Base-by-base conservation (phyloP, 805 yeast species). In the Kuraishia hungarica region DNA sequence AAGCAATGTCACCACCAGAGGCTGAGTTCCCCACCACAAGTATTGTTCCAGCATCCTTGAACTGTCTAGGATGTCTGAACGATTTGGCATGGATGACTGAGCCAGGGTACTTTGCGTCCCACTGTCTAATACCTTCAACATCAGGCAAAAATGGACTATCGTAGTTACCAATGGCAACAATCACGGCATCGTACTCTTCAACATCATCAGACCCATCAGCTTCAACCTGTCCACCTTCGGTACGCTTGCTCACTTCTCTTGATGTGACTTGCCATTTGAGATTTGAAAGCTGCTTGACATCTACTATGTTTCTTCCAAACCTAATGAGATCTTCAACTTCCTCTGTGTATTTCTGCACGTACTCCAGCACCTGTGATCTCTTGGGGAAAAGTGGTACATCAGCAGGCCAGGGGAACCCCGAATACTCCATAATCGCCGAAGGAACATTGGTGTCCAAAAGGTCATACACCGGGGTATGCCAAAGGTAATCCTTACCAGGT, bases 1-100 rank as follows among this genome's bases (percentile, higher is more conserved):
- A 77, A 1, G 89, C 80, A 48, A 87, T 72, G 62, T 89, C 96
- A 15, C 81, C 77, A 15, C 90, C 96, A 46, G 89, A 82, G 1
- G 92, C 84, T 2, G 85, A 82, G 60, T 83, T 85, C 0, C 96
- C 96, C n/a, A 89, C 80, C 6, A 88, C 77, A 50, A 89, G 66
- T 17, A 84, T 81, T 13, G 61, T 54, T n/a, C 69, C 65, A 35
- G 68, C 74, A 50, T 72, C 67, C 6, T 63, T 61, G 57, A 64
- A 75, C 62, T 71, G 73, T 1, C 71, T 72, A 0, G 83, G 76
- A 20, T 66, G 66, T 55, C 83, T 75, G 62, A 75, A 87, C 43
- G 75, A 67, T 57, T 82, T 82, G 7, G 91, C 77, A 66, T 87
- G 93, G 2, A 71, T 59, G 1, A 86, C 67, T 1, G 78, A 70